phyloP scores from a whole-genome alignment of 202 grass and related monocot species.

The Carex arenaria region DNA sequence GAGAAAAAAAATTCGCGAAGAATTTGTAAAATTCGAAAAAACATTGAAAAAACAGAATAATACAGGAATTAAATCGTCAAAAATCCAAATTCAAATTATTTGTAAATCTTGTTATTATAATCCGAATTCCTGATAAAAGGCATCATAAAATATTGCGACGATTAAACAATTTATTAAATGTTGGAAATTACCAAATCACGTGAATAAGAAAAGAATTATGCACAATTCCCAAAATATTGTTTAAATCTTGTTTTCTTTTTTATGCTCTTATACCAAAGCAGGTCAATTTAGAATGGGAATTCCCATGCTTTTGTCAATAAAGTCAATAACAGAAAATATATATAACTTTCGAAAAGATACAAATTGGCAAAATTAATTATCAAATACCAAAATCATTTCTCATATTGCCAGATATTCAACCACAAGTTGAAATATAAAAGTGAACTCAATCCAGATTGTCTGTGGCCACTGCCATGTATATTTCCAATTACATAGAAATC shows the following conservation, averaged over 20 bases:
- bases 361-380: conserved; percentile 12
- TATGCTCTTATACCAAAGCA: not conserved
- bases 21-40: no score
- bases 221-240: not conserved
- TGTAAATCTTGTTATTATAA: no score
- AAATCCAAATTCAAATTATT: no score
- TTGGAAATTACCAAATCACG: not conserved
- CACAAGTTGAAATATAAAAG: conserved; percentile 7
- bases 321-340: not conserved
- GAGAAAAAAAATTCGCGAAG: no score
- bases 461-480: not conserved
- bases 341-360: not conserved
- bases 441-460: not conserved
- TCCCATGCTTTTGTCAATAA: not conserved
- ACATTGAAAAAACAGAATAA: no score
- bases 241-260: not conserved
- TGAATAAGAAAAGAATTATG: not conserved
- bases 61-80: no score
- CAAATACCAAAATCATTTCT: not conserved
- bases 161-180: not conserved
- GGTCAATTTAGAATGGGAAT: not conserved
- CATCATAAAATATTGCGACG: not conserved
- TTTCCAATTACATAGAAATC: not conserved
- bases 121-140: no score
- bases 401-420: not conserved